Evolutionary conservation across 495 filamentous ascomycete species (phyloP).

Genomic region (Penicillium herquei): DNA sequence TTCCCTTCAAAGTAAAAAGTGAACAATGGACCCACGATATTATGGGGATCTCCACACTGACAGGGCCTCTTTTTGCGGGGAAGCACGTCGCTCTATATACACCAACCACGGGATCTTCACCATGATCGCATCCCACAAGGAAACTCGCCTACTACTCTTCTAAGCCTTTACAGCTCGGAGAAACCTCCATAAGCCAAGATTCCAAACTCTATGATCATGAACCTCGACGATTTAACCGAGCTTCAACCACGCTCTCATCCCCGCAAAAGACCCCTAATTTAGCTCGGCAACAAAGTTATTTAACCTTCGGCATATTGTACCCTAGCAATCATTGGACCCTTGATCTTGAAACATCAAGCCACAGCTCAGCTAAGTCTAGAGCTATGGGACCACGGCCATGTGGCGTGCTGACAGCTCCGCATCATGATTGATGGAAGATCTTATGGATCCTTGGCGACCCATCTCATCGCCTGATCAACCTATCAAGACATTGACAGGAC

Average conservation of each 20-base stretch:
- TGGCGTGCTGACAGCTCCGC: background rate
- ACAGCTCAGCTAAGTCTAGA: background rate
- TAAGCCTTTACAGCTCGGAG: background rate
- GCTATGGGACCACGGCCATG: conserved; percentile 4
- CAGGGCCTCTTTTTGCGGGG: conserved; percentile 2
- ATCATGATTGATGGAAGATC: conserved; percentile 40
- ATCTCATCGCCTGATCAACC: background rate
- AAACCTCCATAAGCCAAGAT: conserved; percentile 1
- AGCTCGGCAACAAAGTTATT: background rate
- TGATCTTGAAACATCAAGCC: background rate
- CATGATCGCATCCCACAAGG: background rate
- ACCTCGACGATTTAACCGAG: background rate
- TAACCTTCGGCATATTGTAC: background rate
- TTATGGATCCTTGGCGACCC: background rate
- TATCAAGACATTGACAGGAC: background rate
- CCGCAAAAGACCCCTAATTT: background rate
- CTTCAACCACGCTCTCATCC: background rate
- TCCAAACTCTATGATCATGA: background rate
- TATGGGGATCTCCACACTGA: conserved; percentile 28
- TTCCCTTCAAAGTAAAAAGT: background rate
- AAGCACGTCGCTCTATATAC: conserved; percentile 3
- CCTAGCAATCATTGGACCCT: background rate
- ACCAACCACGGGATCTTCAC: background rate
- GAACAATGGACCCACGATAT: conserved; percentile 8
- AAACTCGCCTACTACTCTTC: too few relatives aligned